phyloP scores from a whole-genome alignment of 2,329 filamentous ascomycete species.

The Nemania diffusa region DNA sequence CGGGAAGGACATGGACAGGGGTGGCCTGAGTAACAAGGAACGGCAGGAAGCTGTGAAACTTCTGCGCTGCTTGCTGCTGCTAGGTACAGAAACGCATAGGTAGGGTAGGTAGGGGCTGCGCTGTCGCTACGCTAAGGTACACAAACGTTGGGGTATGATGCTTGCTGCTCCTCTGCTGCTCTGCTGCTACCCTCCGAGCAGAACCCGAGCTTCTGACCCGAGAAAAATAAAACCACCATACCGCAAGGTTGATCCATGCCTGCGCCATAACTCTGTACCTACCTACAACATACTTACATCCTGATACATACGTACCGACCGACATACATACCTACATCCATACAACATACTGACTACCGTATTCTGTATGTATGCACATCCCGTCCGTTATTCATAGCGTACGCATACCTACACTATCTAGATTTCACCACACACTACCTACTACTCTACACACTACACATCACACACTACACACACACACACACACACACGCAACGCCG shows the following conservation, averaged over 20 bases:
- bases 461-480: not conserved
- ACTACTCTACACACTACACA: not conserved
- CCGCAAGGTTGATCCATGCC: slow-evolving; percentile 17
- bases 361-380: not conserved
- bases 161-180: slow-evolving; percentile 7
- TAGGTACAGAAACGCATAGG: no score
- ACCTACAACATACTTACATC: no score
- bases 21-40: slow-evolving; percentile 23
- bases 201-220: slow-evolving; percentile 26
- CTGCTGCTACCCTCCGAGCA: slow-evolving; percentile 11
- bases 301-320: no score
- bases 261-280: not conserved
- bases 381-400: not conserved
- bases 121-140: not conserved
- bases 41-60: slow-evolving; percentile 31
- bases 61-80: slow-evolving; percentile 5
- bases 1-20: slow-evolving; percentile 4
- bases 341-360: no score
- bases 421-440: no score
- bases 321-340: not conserved
- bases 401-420: not conserved
- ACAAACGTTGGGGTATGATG: slow-evolving; percentile 24
- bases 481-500: not conserved
- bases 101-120: no score
- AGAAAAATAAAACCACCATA: slow-evolving; percentile 20